These are phyloP conservation scores for Sphaerulina populicola DNA, from an alignment of 2,329 filamentous ascomycete genomes.

Conservation along the genomic window DNA sequence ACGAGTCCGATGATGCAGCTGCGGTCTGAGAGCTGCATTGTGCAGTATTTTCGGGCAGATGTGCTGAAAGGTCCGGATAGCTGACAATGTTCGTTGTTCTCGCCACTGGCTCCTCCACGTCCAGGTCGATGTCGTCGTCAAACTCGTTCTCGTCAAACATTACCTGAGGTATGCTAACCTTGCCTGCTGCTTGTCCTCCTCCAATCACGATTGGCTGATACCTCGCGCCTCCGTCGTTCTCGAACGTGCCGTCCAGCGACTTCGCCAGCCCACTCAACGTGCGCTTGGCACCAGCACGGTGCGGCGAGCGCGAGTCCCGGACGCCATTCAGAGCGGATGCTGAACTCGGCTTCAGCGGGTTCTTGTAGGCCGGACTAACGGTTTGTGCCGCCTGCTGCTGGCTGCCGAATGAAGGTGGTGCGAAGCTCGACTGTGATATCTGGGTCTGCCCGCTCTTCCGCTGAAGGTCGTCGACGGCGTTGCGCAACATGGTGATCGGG, in stretches of 20 bases:
- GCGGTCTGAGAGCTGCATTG: constrained; percentile 21
- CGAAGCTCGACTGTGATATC: constrained; percentile 47
- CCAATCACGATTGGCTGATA: constrained; percentile 28
- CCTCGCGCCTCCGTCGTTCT: constrained; percentile 28
- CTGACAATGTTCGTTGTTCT: constrained; percentile 35
- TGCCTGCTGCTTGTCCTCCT: constrained; percentile 35
- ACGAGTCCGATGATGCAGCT: constrained; percentile 11
- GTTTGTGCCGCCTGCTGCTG: constrained; percentile 36
- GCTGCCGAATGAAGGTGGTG: constrained; percentile 48
- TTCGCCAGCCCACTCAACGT: constrained; percentile 43
- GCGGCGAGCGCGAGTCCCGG: constrained; percentile 16
- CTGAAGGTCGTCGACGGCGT: constrained; percentile 36
- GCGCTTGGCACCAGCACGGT: constrained; percentile 34
- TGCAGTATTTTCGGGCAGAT: constrained; percentile 5
- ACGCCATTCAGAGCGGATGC: constrained; percentile 25
- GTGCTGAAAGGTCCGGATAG: constrained; percentile 37
- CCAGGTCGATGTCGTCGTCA: constrained; percentile 71
- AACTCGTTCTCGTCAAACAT: constrained; percentile 72
- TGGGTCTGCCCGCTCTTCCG: constrained; percentile 28
- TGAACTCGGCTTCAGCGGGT: constrained; percentile 30
- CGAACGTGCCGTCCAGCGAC: constrained; percentile 35
- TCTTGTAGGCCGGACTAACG: constrained; percentile 26
- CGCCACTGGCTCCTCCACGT: constrained; percentile 54
- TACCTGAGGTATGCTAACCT: constrained; percentile 16
- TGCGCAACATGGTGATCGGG: constrained; percentile 34